Conservation (phyloP, 2,329 filamentous ascomycete species). For the Clonostachys byssicola region DNA sequence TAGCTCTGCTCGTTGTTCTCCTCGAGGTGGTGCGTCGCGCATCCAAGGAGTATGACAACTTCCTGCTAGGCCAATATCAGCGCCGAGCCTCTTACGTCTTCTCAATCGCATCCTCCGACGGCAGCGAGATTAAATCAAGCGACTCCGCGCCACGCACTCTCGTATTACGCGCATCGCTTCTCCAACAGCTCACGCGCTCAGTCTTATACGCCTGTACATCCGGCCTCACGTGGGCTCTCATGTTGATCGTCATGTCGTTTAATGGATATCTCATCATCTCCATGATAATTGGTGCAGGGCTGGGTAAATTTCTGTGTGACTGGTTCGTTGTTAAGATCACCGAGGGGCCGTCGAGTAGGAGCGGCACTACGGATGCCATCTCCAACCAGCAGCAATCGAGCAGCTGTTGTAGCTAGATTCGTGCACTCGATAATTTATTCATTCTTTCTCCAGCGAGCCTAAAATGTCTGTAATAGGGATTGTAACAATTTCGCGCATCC, state of each 20-base stretch:
- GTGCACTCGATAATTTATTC: too few species aligned
- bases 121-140: neutral
- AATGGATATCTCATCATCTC: constrained; percentile 75
- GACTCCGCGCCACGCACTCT: constrained; percentile 7
- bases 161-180: constrained; percentile 48
- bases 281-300: constrained; percentile 55
- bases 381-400: too few species aligned
- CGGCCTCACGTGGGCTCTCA: constrained; percentile 72
- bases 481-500: too few species aligned
- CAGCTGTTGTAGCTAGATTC: too few species aligned
- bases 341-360: too few species aligned
- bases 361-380: too few species aligned
- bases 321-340: constrained; percentile 40
- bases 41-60: constrained; percentile 67
- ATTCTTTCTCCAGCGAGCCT: too few species aligned
- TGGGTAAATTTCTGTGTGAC: constrained; percentile 51
- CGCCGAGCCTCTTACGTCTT: constrained; percentile 16
- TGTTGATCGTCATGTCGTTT: constrained; percentile 62
- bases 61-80: constrained; percentile 49
- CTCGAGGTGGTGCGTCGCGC: constrained; percentile 69
- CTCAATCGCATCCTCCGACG: constrained; percentile 7
- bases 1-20: constrained; percentile 64
- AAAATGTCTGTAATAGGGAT: too few species aligned
- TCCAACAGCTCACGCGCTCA: constrained; percentile 63
- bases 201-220: constrained; percentile 67